Evolutionary conservation across 2,329 filamentous ascomycete genomes (phyloP).

Genomic region (Xylaria sp.): DNA sequence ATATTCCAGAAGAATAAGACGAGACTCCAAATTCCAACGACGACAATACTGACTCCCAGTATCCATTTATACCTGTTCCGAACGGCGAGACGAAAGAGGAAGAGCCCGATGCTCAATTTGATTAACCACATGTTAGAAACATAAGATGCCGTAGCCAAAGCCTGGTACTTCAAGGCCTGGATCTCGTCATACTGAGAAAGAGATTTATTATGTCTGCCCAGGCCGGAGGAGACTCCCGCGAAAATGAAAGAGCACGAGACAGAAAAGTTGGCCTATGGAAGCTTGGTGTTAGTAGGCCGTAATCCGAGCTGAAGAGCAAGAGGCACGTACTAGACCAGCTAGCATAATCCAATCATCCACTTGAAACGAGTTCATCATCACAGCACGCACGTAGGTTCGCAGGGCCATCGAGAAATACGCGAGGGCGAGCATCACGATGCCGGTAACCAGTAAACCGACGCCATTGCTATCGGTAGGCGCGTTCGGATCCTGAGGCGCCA

Average conservation of each 20-base stretch:
- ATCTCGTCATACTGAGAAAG: constrained; percentile 49
- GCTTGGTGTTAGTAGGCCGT: constrained; percentile 11
- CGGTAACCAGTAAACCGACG: constrained; percentile 37
- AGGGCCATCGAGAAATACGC: constrained; percentile 40
- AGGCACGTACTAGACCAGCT: constrained; percentile 49
- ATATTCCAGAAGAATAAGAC: constrained; percentile 58
- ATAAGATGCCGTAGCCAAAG: constrained; percentile 56
- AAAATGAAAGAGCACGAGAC: constrained; percentile 54
- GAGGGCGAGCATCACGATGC: constrained; percentile 46
- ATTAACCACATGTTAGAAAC: constrained; percentile 61
- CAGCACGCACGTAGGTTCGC: constrained; percentile 40
- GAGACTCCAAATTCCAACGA: constrained; percentile 54
- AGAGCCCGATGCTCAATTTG: constrained; percentile 61
- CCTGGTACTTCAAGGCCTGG: constrained; percentile 58
- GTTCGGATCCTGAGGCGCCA: constrained; percentile 42
- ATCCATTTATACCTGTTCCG: constrained; percentile 55
- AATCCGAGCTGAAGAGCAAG: not conserved
- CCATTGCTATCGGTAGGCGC: constrained; percentile 42
- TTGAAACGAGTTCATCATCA: constrained; percentile 46
- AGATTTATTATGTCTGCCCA: constrained; percentile 55
- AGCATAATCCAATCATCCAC: constrained; percentile 62
- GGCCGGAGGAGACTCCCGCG: constrained; percentile 48
- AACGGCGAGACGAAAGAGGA: constrained; percentile 55
- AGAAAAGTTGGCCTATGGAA: constrained; percentile 51
- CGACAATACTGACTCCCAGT: constrained; percentile 51